These are phyloP conservation scores for Starmerella bombi DNA, from an alignment of 805 yeast genomes.

Conservation along the genomic window DNA sequence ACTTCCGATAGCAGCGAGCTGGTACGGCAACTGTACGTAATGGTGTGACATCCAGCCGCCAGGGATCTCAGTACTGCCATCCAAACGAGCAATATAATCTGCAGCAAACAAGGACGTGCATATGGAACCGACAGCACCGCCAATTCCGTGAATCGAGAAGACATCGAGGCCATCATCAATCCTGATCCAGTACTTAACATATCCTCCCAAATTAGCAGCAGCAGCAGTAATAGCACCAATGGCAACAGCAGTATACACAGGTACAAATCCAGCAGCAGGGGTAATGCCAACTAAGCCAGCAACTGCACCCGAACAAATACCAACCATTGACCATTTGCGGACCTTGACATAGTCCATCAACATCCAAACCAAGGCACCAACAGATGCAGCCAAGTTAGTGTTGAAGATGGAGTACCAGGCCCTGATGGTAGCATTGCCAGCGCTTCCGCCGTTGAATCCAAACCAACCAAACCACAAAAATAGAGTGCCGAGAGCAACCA, in stretches of 20 bases:
- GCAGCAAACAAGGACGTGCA: slow-evolving; percentile 91
- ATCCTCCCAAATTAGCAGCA: slow-evolving; percentile 75
- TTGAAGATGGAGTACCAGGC: slow-evolving; percentile 89
- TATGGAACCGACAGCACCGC: slow-evolving; percentile 73
- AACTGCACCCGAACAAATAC: slow-evolving; percentile 82
- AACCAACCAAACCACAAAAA: slow-evolving; percentile 99
- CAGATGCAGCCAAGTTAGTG: slow-evolving; percentile 87
- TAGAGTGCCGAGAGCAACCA: slow-evolving; percentile 83
- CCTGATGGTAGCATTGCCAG: slow-evolving; percentile 85
- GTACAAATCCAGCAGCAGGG: slow-evolving; percentile 94
- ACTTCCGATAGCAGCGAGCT: slow-evolving; percentile 70
- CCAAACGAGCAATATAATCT: slow-evolving; percentile 75
- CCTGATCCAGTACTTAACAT: slow-evolving; percentile 52
- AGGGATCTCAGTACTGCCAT: slow-evolving; percentile 47
- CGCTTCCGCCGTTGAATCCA: slow-evolving; percentile 97
- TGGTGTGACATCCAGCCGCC: slow-evolving; percentile 95
- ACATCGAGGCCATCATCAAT: slow-evolving; percentile 96
- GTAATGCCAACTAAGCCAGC: slow-evolving; percentile 93
- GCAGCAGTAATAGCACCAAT: slow-evolving; percentile 70
- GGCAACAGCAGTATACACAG: slow-evolving; percentile 74
- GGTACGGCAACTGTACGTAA: slow-evolving; percentile 82
- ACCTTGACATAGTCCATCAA: slow-evolving; percentile 74
- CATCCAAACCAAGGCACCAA: slow-evolving; percentile 93
- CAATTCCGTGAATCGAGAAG: slow-evolving; percentile 86
- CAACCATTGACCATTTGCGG: slow-evolving; percentile 90